Base-by-base conservation (phyloP, 2,329 filamentous ascomycete species). In the Fusarium coffeatum region DNA sequence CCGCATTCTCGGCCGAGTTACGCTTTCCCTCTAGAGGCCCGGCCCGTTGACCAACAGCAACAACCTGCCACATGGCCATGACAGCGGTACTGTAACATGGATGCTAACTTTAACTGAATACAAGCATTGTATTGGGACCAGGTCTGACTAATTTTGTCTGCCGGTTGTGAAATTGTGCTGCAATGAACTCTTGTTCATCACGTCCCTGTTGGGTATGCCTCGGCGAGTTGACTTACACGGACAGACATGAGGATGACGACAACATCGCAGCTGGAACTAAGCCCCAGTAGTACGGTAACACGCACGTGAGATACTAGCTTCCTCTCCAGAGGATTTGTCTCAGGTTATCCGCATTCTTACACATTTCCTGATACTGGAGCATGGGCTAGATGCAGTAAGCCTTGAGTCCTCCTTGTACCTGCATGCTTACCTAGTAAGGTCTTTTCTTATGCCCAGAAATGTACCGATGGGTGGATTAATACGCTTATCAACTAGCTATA, bases 1-100 rank as follows among this genome's bases (percentile, higher is more conserved):
- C 51, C 60, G 32, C 34, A 25, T 28, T 65, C 57, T 73, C 72
- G 72, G 72, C 72, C 72, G 69, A 74, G 62, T 69, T 57, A 15
- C 42, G 48, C 45, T 40, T 57, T 48, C 16, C n/a, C 28, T n/a
- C 25, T 9, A 12, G 34, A 59, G 66, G 55, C 42, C 53, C 37
- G 50, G 43, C 30, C 64, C 64, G 64, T 23, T 27, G 18, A 51
- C 49, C 18, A 27, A 40, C 34, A 37, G 34, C 34, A 37, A n/a
- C 34, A 37, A n/a, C 34, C 56, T 23, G 16, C 64, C 55, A 50
- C 58, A 49, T 46, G 34, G 27, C 13, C 11, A 3, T 53, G 41
- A 34, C 32, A 27, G 32, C 34, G 23, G 22, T n/a, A 37, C 16
- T 25, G 22, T 32, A 53, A n/a, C 49, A 53, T 42, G 34, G 49